phyloP scores from a whole-genome alignment of 1,284 basidiomycete species.

The Vanrija sp. region DNA sequence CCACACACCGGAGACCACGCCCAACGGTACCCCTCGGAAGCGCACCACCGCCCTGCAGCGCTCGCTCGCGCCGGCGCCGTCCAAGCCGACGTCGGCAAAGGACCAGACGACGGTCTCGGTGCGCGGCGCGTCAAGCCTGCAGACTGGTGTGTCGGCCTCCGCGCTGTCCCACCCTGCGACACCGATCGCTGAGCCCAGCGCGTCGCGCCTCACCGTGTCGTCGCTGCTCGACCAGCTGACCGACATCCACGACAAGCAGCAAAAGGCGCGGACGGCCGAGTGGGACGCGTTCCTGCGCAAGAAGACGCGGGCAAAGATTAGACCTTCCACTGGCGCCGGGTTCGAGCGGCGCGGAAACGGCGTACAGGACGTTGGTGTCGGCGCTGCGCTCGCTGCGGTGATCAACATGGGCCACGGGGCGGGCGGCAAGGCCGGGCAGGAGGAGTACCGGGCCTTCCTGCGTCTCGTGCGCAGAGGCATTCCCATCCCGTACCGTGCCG shows the following conservation, averaged over 20 bases:
- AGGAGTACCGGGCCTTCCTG: constrained; percentile 76
- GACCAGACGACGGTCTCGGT: constrained; percentile 44
- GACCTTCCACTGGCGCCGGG: neutral
- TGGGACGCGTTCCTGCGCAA: constrained; percentile 83
- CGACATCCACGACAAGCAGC: constrained; percentile 78
- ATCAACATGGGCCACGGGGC: constrained; percentile 54
- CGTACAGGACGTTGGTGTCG: constrained; percentile 15
- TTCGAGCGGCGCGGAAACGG: neutral
- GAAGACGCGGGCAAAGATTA: constrained; percentile 20
- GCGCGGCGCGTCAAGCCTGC: constrained; percentile 30
- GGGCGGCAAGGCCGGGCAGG: constrained; percentile 57
- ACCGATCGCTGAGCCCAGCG: constrained; percentile 2
- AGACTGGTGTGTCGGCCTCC: constrained; percentile 13
- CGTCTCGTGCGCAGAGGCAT: constrained; percentile 77
- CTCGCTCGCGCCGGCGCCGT: constrained; percentile 44
- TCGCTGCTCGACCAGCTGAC: constrained; percentile 74
- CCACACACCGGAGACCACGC: neutral
- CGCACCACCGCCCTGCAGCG: constrained; percentile 13
- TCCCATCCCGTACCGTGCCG: constrained; percentile 79
- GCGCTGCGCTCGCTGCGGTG: constrained; percentile 12
- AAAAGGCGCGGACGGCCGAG: constrained; percentile 66
- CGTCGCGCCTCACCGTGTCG: constrained; percentile 64
- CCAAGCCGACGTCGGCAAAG: constrained; percentile 42
- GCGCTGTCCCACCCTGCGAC: constrained; percentile 10
- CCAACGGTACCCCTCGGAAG: neutral